phyloP scores from a whole-genome alignment of 495 filamentous ascomycete species.

The Neurospora tetrasperma region DNA sequence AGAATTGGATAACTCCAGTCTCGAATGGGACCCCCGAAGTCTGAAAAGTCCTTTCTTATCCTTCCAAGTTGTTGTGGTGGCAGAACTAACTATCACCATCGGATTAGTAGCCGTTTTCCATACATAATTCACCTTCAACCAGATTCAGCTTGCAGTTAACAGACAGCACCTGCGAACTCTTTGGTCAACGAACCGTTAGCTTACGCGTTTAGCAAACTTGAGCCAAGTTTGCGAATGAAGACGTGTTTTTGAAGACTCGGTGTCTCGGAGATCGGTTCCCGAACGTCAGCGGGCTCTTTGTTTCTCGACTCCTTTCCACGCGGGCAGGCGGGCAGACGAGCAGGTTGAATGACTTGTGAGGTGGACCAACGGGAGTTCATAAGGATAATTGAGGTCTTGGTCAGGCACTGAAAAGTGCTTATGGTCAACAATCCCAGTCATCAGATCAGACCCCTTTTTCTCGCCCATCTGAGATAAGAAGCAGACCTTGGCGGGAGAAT shows the following conservation, averaged over 20 bases:
- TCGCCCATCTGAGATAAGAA: background rate
- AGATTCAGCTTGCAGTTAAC: background rate
- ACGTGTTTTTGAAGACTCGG: background rate
- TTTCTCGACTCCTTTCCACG: background rate
- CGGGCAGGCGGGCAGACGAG: background rate
- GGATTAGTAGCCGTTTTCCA: background rate
- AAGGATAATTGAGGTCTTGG: no score
- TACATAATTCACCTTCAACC: no score
- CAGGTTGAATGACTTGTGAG: background rate
- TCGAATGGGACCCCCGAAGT: background rate
- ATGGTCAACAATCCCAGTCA: background rate
- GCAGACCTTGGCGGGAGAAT: background rate
- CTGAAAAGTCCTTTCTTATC: background rate
- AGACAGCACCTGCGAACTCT: background rate
- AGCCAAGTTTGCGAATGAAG: background rate
- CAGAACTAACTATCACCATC: background rate
- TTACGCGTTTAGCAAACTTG: background rate
- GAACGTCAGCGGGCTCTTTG: background rate
- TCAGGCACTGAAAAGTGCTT: background rate
- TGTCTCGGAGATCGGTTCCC: background rate
- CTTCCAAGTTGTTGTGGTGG: background rate
- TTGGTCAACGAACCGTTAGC: background rate
- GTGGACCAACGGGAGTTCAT: background rate
- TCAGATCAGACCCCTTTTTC: background rate
- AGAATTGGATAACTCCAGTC: background rate